phyloP scores from a whole-genome alignment of 345 rosid species.

The Camelina hispida region DNA sequence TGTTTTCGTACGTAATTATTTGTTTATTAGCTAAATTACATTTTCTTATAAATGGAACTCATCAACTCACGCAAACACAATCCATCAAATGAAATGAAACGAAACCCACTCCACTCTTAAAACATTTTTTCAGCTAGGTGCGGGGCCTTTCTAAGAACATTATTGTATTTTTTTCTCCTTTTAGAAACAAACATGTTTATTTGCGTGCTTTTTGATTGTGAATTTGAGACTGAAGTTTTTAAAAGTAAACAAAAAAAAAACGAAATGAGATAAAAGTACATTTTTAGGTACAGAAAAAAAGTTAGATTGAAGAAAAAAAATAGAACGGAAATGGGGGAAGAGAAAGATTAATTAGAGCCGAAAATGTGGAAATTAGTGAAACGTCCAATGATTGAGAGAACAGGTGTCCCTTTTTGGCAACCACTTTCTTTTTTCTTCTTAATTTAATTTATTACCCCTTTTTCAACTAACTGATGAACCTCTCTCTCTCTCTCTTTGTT shows the following conservation, averaged over 20 bases:
- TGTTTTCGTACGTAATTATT: slow-evolving; percentile 23
- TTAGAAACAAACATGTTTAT: background rate
- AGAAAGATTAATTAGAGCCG: slow-evolving; percentile 7
- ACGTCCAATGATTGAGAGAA: slow-evolving; percentile 30
- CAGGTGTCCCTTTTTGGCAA: slow-evolving; percentile 23
- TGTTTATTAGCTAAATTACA: background rate
- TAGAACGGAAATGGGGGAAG: background rate
- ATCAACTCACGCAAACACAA: background rate
- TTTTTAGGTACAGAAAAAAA: background rate
- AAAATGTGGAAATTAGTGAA: slow-evolving; percentile 39
- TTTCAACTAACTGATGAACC: background rate
- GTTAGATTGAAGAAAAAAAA: background rate
- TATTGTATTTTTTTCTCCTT: slow-evolving; percentile 1
- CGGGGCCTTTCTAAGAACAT: background rate
- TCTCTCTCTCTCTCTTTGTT: background rate
- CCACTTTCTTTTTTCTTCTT: background rate
- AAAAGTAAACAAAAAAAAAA: no score
- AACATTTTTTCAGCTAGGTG: slow-evolving; percentile 2
- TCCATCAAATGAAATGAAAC: background rate
- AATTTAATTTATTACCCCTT: background rate
- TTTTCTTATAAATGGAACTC: background rate
- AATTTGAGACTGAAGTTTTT: background rate
- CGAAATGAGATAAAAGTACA: background rate
- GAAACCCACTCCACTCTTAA: background rate
- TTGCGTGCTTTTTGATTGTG: background rate